Conservation (phyloP, 2,329 filamentous ascomycete species). For the Penicillium palitans region DNA sequence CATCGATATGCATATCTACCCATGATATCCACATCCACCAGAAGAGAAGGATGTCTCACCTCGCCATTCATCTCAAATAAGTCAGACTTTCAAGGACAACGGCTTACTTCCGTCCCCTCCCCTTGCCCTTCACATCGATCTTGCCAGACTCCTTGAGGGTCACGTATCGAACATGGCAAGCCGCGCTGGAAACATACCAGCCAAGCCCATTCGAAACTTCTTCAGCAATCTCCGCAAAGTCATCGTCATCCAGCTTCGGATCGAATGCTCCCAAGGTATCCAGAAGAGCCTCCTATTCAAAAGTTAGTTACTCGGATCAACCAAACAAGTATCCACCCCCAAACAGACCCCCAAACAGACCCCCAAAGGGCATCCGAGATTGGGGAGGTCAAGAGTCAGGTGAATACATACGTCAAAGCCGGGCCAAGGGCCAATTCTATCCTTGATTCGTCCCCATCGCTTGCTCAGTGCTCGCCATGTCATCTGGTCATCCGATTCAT, state of each 20-base stretch:
- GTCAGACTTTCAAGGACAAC: not conserved
- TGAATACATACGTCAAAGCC: slow-evolving; percentile 3
- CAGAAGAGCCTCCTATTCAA: not conserved
- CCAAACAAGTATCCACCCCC: not conserved
- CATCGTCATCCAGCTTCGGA: not conserved
- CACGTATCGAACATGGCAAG: not conserved
- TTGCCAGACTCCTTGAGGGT: not conserved
- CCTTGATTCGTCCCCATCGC: not conserved
- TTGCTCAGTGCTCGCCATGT: not conserved
- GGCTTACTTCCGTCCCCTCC: not conserved
- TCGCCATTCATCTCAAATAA: not conserved
- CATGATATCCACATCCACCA: not conserved
- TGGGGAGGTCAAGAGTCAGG: not conserved
- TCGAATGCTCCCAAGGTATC: not conserved
- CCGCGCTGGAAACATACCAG: not conserved
- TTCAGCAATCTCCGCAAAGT: not conserved
- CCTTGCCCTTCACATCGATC: not conserved
- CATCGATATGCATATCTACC: not conserved
- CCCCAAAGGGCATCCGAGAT: not conserved
- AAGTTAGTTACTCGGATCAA: not conserved
- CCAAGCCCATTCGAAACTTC: not conserved
- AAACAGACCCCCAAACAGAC: not conserved
- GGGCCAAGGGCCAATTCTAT: not conserved
- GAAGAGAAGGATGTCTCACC: not conserved
- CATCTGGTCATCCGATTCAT: not conserved